Base-by-base conservation (phyloP, 2,329 filamentous ascomycete genomes). In the Hypocreales sp. region DNA sequence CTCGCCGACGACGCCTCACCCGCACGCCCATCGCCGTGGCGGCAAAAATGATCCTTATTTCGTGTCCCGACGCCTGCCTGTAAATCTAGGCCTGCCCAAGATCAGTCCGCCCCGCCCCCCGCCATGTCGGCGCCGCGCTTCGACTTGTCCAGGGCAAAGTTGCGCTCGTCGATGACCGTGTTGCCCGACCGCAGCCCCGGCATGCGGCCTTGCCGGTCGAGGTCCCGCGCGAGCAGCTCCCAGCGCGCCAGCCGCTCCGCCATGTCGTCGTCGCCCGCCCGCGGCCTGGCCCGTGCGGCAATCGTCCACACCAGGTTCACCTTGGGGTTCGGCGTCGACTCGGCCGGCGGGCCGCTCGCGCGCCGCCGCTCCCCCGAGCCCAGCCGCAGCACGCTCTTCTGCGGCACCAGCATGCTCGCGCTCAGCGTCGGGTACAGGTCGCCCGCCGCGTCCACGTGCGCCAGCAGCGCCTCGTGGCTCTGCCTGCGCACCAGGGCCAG, bases 341-440 rank as follows among this genome's bases (percentile, higher is more conserved):
- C 30, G 5, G 44, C 37, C 18, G 33, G 36, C 24, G 40, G 39
- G 13, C 25, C 37, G 27, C 28, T 25, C n/a, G 15, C 21, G 20
- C 31, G 28, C 24, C 31, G 29, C 6, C 26, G 30, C 11, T 42
- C 35, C 17, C 35, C 39, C 34, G 59, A 58, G 30, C 57, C 46
- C 36, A 67, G 63, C 39, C 54, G 67, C 56, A 62, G 63, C 21
- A 67, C 52, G 32, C 57, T 56, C 30, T 53, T 53, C 31, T 59
- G 60, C 4, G 63, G 58, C 5, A 65, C 41, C 31, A 71, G 64
- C 48, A 70, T 57, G 33, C 55, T 62, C 26, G 66, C 59, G 24
- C 60, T 65, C 15, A 69, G 47, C n/a, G 62, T 67, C 34, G 66
- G 62, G 36, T 58, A 60, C 36, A 65, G 61, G 7, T 58, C 58